These are phyloP conservation scores for Aschersonia sp. DNA, from an alignment of 2,329 filamentous ascomycete genomes.

Conservation along the genomic window DNA sequence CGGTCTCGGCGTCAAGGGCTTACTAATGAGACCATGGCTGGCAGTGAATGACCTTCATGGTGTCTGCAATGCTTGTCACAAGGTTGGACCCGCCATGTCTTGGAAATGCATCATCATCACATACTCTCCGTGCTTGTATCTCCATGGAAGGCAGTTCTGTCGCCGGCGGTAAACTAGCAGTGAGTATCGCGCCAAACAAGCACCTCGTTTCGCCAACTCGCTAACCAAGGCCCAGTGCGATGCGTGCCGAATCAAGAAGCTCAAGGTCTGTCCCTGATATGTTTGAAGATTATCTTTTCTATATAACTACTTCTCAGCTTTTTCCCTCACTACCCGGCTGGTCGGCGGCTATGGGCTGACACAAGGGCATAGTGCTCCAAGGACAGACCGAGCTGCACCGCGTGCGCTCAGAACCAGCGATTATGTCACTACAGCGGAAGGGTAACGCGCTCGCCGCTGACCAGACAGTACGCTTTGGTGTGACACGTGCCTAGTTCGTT, in stretches of 20 bases:
- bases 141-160: not conserved
- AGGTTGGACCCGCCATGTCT: not conserved
- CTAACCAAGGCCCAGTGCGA: constrained; percentile 3
- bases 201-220: not conserved
- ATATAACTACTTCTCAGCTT: too few species aligned
- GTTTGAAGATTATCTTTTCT: too few species aligned
- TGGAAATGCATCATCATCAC: not conserved
- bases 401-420: constrained; percentile 9
- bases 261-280: constrained; percentile 1
- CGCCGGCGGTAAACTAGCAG: not conserved
- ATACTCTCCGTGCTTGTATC: too few species aligned
- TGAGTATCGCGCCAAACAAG: not conserved
- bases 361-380: constrained; percentile 10
- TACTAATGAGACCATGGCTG: too few species aligned
- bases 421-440: constrained; percentile 13
- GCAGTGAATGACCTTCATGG: too few species aligned
- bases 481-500: not conserved
- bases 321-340: not conserved
- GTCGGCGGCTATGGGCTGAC: not conserved
- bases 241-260: constrained; percentile 6
- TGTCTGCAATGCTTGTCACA: too few species aligned
- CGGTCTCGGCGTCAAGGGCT: too few species aligned
- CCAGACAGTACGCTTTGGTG: constrained; percentile 9
- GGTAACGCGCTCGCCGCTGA: constrained; percentile 11
- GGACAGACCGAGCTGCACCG: constrained; percentile 10